phyloP scores from a whole-genome alignment of 352 stramenopile genomes.

The Phytophthora pseudosyringae region DNA sequence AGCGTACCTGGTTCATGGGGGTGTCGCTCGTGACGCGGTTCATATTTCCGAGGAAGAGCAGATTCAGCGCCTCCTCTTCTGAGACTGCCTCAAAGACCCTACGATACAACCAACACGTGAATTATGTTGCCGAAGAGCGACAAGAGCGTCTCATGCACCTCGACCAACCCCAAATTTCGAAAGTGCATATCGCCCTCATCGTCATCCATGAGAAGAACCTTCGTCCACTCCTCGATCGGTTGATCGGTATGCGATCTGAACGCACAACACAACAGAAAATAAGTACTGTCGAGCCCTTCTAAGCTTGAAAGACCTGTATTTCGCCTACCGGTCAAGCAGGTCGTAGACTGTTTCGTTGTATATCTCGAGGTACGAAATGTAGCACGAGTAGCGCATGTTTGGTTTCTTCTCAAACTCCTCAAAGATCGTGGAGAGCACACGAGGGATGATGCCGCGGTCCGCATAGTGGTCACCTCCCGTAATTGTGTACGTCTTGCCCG shows the following conservation, averaged over 20 bases:
- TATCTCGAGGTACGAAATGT: slow-evolving; percentile 97
- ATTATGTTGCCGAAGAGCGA: neutral
- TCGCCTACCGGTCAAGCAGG: slow-evolving; percentile 74
- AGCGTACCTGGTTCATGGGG: slow-evolving; percentile 93
- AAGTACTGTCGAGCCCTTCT: neutral
- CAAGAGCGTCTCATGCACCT: neutral
- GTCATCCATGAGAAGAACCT: slow-evolving; percentile 79
- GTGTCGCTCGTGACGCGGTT: slow-evolving; percentile 96
- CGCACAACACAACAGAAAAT: neutral
- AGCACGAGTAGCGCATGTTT: slow-evolving; percentile 79
- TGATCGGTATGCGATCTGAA: slow-evolving; percentile 70
- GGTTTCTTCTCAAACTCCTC: slow-evolving; percentile 70
- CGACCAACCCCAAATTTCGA: slow-evolving; percentile 64
- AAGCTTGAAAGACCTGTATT: too few relatives aligned
- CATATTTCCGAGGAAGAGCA: slow-evolving; percentile 96
- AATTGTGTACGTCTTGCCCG: slow-evolving; percentile 83
- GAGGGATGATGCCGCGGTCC: slow-evolving; percentile 95
- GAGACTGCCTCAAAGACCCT: slow-evolving; percentile 82
- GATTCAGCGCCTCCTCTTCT: slow-evolving; percentile 95
- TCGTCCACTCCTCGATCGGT: slow-evolving; percentile 84
- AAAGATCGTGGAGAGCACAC: slow-evolving; percentile 94
- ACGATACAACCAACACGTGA: neutral
- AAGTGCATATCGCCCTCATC: slow-evolving; percentile 86
- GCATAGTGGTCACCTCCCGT: slow-evolving; percentile 92
- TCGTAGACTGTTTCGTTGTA: slow-evolving; percentile 98